Percentiles rank a stretch among this genome's conserved stretches.
Conservation (phyloP, 164 flowering plant species). For the Houttuynia cordata region DNA sequence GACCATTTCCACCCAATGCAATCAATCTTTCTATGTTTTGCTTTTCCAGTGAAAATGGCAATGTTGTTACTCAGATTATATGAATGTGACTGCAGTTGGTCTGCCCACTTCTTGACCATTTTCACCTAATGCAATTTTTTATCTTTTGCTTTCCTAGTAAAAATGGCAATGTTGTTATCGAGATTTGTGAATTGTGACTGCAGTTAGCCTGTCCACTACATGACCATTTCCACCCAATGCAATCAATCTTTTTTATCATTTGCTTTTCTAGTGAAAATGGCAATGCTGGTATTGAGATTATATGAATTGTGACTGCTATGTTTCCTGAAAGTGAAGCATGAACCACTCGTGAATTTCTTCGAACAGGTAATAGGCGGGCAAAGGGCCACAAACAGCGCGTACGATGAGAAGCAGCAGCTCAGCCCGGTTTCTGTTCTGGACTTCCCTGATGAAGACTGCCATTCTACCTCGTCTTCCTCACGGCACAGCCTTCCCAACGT, state of each 20-base stretch:
- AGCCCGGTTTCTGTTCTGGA: conserved; percentile 72
- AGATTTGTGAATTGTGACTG: no score
- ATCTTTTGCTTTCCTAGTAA: no score
- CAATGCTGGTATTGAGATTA: background rate
- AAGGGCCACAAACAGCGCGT: background rate
- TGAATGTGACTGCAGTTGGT: no score
- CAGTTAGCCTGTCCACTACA: no score
- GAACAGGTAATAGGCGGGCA: conserved; percentile 1
- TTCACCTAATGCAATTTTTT: no score
- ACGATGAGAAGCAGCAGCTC: conserved; percentile 55
- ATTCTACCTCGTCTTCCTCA: conserved; percentile 24
- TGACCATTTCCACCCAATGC: background rate
- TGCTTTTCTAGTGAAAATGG: background rate
- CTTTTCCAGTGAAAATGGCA: no score
- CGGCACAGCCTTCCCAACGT: conserved; percentile 19
- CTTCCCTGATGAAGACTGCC: conserved; percentile 53
- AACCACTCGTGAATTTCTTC: background rate
- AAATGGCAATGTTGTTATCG: no score
- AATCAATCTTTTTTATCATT: background rate
- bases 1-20: background rate
- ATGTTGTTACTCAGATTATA: no score
- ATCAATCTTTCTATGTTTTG: background rate
- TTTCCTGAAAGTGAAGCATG: background rate
- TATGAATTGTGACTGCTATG: background rate
- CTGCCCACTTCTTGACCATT: no score